Percentiles rank a stretch among this genome's conserved stretches.
Conservation (phyloP, 768 basidiomycete genomes). For the Pleurotus salmoneostramineus region DNA sequence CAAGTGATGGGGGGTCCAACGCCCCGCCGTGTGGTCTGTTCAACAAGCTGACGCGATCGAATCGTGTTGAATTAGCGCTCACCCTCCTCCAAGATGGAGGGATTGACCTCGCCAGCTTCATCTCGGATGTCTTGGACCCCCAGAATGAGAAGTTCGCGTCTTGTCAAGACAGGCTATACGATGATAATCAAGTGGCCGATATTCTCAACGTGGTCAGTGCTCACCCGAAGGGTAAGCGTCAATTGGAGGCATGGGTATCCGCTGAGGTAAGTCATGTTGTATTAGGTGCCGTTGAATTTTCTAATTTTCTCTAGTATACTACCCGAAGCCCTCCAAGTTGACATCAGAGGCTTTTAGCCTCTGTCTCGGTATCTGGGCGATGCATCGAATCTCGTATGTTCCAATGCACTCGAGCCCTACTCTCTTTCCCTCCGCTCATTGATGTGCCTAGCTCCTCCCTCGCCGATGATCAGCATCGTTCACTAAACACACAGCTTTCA, state of each 20-base stretch:
- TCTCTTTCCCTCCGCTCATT: no score
- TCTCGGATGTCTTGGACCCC: not conserved
- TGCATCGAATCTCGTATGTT: no score
- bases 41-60: not conserved
- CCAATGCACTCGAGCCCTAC: no score
- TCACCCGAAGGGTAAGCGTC: not conserved
- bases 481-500: no score
- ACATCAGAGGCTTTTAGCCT: no score
- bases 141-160: not conserved
- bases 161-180: constrained; percentile 1
- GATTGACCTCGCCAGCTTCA: not conserved
- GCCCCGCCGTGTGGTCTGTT: not conserved
- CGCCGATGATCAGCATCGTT: no score
- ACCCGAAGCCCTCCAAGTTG: no score
- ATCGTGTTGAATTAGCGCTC: constrained; percentile 2
- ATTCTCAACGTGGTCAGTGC: not conserved
- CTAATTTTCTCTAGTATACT: no score
- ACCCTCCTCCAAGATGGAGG: constrained; percentile 4
- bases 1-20: not conserved
- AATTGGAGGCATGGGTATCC: not conserved
- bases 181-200: not conserved
- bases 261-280: not conserved
- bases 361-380: no score
- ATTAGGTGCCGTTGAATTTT: no score
- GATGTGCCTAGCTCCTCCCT: no score